Evolutionary conservation across 2,329 filamentous ascomycete species (phyloP).

Genomic region (Xylariaceae sp.): DNA sequence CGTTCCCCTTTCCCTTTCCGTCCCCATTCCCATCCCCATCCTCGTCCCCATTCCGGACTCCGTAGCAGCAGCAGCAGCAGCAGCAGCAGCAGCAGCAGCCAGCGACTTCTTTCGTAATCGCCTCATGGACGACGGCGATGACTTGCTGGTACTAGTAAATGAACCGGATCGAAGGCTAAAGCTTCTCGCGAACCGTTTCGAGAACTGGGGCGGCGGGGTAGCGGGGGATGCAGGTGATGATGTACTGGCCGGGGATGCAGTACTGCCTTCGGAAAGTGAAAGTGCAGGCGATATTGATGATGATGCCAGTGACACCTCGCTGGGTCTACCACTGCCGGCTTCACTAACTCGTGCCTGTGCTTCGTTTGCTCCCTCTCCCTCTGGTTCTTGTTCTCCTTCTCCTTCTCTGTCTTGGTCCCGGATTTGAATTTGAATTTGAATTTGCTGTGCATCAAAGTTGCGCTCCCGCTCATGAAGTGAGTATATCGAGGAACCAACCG

Average conservation of each 20-base stretch:
- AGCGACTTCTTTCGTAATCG: conserved; percentile 38
- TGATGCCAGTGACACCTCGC: conserved; percentile 36
- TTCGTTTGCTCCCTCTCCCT: background rate
- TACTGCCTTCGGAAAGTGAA: conserved; percentile 41
- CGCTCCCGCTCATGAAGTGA: conserved; percentile 35
- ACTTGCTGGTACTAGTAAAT: conserved; percentile 31
- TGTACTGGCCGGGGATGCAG: conserved; percentile 28
- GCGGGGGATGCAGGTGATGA: conserved; percentile 36
- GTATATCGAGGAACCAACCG: conserved; percentile 43
- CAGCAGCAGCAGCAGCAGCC: conserved; percentile 11
- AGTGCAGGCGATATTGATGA: conserved; percentile 41
- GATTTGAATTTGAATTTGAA: background rate
- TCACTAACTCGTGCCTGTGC: conserved; percentile 31
- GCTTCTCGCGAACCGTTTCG: conserved; percentile 38
- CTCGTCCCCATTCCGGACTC: background rate
- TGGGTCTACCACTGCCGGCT: conserved; percentile 39
- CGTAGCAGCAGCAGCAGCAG: too few species aligned
- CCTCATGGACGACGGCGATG: conserved; percentile 31
- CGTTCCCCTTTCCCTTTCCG: background rate
- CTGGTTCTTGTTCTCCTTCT: background rate
- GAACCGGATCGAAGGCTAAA: conserved; percentile 40
- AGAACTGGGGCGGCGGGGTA: conserved; percentile 40
- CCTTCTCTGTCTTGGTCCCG: background rate
- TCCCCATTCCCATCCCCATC: background rate
- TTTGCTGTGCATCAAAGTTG: background rate